Evolutionary conservation across 257 asterid genomes (phyloP), one percentile per base, ranked within the genome.

Genomic region (Solanum sejunctum): DNA sequence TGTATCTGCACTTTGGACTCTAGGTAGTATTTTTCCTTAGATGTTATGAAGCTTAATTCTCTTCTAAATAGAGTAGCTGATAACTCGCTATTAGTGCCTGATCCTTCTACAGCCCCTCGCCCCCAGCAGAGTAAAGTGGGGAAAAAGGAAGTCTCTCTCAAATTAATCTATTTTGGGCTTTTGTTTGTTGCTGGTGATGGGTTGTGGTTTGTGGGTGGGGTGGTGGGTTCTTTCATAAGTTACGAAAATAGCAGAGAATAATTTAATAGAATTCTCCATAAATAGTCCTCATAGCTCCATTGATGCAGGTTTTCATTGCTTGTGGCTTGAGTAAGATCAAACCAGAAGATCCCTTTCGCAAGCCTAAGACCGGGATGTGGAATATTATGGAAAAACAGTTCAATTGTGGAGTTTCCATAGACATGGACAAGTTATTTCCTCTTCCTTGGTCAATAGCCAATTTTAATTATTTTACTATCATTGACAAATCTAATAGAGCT

Each of bases 361-460:
- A 97, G 88, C 98, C 99, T 47, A 91, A 90, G 84, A 88, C 96
- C 58, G 99, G 99, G 89, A 94, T 97, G 99, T 97, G 98, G 99
- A 89, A 39, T 86, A 89, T 97, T 78, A 90, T 97, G 97, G 96
- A 91, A 91, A 90, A 90, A 85, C 97, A 93, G 87, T 97, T 95
- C 92, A 97, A 97, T 87, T 97, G 98, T 52, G 96, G 98, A 69
- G 90, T 92, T 86, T 70, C 87, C 49, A 73, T 95, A 72, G 98
- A 96, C 93, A 93, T 91, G 94, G 92, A 95, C 83, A 87, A 88
- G 98, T 96, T 88, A 91, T 49, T 86, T 13, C 60, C 87, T 84
- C 81, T 63, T 80, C 88, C 82, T 85, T 21, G 81, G 41, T 84
- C 28, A 61, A 52, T 61, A 82, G 78, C 51, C 39, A 20, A 36